Base-by-base conservation (phyloP, 257 asterid species). In the Parsonsia alboflavescens region DNA sequence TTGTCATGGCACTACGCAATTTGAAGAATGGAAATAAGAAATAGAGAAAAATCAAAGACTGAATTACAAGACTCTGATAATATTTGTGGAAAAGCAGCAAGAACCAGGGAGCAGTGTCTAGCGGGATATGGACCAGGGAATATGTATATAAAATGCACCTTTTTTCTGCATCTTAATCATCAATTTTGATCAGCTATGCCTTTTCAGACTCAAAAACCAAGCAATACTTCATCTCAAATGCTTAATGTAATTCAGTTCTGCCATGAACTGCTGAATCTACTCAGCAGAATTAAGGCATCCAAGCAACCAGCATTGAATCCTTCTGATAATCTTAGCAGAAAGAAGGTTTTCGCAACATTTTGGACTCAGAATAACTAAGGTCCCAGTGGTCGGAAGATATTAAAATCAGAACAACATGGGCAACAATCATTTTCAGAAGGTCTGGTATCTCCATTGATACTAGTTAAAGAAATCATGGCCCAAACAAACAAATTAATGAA, bases 1-100 rank as follows among this genome's bases (percentile, higher is more conserved):
- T 94, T 77, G 99, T 92, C 79, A 90, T 94, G 97, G 81, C 90
- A 58, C 71, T 94, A 58, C 97, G 97, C 62, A 92, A 89, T 82
- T 78, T 88, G 80, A 93, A 87, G 50, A 64, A 41, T 45, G 70
- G 75, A 76, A 76, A 76, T 80, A 78, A 73, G 78, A 68, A 33
- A 52, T 81, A 75, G 67, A 15, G 67, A 58, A 67, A 28, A 67
- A 39, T n/a, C 59, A 58, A 54, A 68, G 54, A 61, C 52, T 48
- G 54, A 69, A 68, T 53, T 15, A 53, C 30, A 49, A 49, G 39
- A 52, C 71, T 48, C 0, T 33, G 44, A 73, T 56, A 22, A 57
- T 64, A 59, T 63, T 56, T 46, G 48, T 72, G 53, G 48, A 19
- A 44, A 44, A 73, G 33, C 68, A 68, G 58, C 56, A 53, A 66